Percentiles rank a stretch among this genome's conserved stretches.
phyloP scores from a whole-genome alignment of 805 yeast genomes.

The Candida vaughaniae region DNA sequence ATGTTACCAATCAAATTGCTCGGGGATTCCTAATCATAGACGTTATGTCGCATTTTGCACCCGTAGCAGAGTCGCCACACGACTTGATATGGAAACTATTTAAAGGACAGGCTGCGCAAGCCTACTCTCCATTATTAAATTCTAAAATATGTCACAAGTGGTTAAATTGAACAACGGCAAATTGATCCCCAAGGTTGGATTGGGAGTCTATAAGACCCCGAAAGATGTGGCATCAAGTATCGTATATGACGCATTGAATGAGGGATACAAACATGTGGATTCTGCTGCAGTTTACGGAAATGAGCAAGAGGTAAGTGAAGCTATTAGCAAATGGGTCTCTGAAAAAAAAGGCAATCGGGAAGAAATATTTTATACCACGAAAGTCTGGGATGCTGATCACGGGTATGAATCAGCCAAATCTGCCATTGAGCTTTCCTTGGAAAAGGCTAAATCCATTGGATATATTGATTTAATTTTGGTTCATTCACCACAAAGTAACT shows the following conservation, averaged over 20 bases:
- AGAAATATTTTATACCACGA: constrained; percentile 39
- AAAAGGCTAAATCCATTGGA: constrained; percentile 30
- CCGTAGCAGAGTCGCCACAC: too few relatives aligned
- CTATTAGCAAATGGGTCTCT: constrained; percentile 44
- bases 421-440: constrained; percentile 29
- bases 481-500: constrained; percentile 53
- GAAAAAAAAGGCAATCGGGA: constrained; percentile 19
- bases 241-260: constrained; percentile 46
- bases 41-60: too few relatives aligned
- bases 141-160: too few relatives aligned
- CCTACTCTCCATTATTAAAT: too few relatives aligned
- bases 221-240: constrained; percentile 2
- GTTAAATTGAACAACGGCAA: constrained; percentile 14
- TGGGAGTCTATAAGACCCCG: constrained; percentile 12
- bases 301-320: constrained; percentile 60
- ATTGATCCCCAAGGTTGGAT: constrained; percentile 9
- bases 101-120: too few relatives aligned
- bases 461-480: constrained; percentile 42
- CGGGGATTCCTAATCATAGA: too few relatives aligned
- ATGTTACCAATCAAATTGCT: too few relatives aligned
- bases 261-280: constrained; percentile 75
- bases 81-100: too few relatives aligned
- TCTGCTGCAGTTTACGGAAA: constrained; percentile 68
- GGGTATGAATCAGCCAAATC: constrained; percentile 36
- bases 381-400: constrained; percentile 27